A percentile compares a stretch with the other conserved stretches of the same genome.
phyloP scores from a whole-genome alignment of 179 eudicot species.

The Gypsophila paniculata region DNA sequence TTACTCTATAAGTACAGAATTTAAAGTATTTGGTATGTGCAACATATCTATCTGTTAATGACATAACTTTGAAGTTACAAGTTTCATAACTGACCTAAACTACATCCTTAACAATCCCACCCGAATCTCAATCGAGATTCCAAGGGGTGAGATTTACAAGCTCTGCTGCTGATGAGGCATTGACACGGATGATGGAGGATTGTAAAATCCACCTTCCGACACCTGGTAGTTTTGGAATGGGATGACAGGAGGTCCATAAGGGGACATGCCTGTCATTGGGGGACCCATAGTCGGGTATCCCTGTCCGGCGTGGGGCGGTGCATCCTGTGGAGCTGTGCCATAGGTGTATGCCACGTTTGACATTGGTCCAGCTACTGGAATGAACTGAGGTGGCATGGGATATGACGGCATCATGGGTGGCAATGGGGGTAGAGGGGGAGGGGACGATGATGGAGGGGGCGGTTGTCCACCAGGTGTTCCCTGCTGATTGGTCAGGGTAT shows the following conservation, averaged over 20 bases:
- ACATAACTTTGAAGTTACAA: conserved; percentile 26
- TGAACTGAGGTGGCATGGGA: conserved; percentile 45
- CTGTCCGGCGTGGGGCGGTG: conserved; percentile 23
- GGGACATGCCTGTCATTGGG: conserved; percentile 34
- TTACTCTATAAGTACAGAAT: conserved; percentile 18
- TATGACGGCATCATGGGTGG: conserved; percentile 52
- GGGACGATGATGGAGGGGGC: conserved; percentile 47
- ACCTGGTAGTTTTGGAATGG: conserved; percentile 51
- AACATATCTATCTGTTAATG: conserved; percentile 25
- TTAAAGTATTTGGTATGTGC: conserved; percentile 32
- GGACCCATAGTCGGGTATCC: conserved; percentile 38
- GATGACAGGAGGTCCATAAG: conserved; percentile 35
- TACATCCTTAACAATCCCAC: not conserved
- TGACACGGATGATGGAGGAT: conserved; percentile 48
- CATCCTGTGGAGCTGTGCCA: conserved; percentile 38
- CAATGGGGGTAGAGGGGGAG: conserved; percentile 57
- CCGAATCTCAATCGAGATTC: conserved; percentile 8
- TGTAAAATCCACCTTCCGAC: conserved; percentile 52
- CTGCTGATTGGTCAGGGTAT: conserved; percentile 32
- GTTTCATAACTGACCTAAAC: conserved; percentile 17
- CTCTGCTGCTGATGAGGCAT: conserved; percentile 47
- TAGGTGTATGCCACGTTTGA: conserved; percentile 44
- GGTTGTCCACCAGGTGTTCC: conserved; percentile 38
- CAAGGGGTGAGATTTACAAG: conserved; percentile 14
- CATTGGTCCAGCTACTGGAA: conserved; percentile 49